Conservation (phyloP, 139 green algal species). For the Trebouxia sp. region DNA sequence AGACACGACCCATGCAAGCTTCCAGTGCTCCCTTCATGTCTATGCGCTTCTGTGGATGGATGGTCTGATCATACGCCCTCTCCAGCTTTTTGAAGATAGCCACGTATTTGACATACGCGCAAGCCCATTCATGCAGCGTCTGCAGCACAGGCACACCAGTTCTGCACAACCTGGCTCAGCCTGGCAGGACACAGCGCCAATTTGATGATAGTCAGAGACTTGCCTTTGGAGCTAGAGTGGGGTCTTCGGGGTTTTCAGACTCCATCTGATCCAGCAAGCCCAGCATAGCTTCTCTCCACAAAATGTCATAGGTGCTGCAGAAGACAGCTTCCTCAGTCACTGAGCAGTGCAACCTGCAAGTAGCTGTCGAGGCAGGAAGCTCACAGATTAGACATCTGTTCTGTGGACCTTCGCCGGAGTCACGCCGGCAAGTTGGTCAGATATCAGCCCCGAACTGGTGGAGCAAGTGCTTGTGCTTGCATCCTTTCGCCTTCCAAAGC, state of each 20-base stretch:
- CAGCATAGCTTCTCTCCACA: constrained; percentile 88
- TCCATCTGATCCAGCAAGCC: constrained; percentile 86
- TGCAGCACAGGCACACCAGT: constrained; percentile 31
- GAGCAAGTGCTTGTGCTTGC: too few relatives aligned
- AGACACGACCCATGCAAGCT: constrained; percentile 76
- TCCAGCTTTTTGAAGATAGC: constrained; percentile 84
- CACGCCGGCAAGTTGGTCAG: not conserved
- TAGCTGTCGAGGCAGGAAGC: not conserved
- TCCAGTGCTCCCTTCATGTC: constrained; percentile 82
- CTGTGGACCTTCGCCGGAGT: not conserved
- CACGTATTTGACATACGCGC: constrained; percentile 91
- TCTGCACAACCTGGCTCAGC: not conserved
- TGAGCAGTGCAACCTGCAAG: too few relatives aligned
- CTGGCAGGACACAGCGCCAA: not conserved
- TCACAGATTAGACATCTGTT: not conserved
- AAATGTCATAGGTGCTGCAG: constrained; percentile 81
- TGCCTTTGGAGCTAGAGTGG: constrained; percentile 58
- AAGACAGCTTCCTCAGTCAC: too few relatives aligned
- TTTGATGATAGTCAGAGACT: not conserved
- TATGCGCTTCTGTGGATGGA: constrained; percentile 87
- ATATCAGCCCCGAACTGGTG: too few relatives aligned
- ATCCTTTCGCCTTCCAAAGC: too few relatives aligned
- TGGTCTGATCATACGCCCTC: constrained; percentile 80
- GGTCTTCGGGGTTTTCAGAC: constrained; percentile 78
- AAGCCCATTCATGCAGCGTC: constrained; percentile 78